Evolutionary conservation across 306 rosid species (phyloP).

Genomic region (Ammopiptanthus mongolicus): DNA sequence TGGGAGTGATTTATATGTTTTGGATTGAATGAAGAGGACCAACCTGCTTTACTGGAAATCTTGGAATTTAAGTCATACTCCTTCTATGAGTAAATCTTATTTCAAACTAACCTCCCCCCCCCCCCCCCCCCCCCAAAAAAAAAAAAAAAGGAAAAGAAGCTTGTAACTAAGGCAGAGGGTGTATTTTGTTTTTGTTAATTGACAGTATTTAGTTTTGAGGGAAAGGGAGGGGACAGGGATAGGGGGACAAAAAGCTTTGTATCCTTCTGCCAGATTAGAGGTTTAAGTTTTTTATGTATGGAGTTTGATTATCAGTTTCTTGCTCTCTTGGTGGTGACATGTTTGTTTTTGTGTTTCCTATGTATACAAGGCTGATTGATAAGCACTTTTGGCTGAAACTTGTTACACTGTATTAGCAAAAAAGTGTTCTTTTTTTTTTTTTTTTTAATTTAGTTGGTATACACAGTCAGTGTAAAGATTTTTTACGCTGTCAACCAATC

Average conservation of each 20-base stretch:
- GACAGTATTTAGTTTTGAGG: neutral
- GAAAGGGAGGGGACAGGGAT: neutral
- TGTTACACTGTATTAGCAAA: neutral
- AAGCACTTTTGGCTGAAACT: constrained; percentile 6
- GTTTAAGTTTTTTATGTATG: neutral
- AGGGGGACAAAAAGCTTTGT: neutral
- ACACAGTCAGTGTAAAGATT: too few relatives aligned
- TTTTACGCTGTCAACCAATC: too few relatives aligned
- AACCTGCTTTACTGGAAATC: constrained; percentile 1
- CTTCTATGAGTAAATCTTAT: neutral
- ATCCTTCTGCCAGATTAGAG: neutral
- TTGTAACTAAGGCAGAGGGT: neutral
- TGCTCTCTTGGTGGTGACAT: neutral
- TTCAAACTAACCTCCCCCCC: too few relatives aligned
- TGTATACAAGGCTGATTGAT: neutral
- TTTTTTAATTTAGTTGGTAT: too few relatives aligned
- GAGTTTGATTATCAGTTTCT: neutral
- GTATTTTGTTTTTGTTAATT: neutral
- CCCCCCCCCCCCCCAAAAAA: too few relatives aligned
- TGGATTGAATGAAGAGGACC: neutral
- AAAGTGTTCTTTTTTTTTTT: neutral
- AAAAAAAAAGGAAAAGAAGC: neutral
- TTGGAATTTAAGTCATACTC: neutral
- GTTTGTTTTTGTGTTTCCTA: neutral
- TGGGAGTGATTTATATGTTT: neutral